These are phyloP conservation scores for Pecoramyces ruminantium DNA, from an alignment of 192 early-diverging fungal species.

Conservation along the genomic window DNA sequence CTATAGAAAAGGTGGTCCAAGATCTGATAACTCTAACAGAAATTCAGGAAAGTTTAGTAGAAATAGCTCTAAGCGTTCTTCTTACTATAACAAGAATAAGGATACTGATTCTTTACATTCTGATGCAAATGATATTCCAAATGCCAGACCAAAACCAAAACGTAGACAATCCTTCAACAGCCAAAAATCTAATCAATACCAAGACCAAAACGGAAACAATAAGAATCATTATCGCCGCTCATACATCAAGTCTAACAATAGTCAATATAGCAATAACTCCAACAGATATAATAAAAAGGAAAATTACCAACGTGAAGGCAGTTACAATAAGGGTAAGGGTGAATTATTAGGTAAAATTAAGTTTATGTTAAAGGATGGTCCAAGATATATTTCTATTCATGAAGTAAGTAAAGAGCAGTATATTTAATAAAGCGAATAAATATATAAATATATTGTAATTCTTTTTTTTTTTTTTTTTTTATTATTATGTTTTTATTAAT, in stretches of 20 bases:
- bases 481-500: too few species aligned
- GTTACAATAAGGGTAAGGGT: background rate
- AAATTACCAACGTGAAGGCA: background rate
- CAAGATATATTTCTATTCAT: background rate
- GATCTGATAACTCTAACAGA: background rate
- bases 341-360: background rate
- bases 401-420: background rate
- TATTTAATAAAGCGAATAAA: too few species aligned
- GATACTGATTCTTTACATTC: background rate
- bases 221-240: background rate
- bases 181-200: background rate
- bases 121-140: background rate
- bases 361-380: background rate
- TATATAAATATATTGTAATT: background rate
- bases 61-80: background rate
- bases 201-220: background rate
- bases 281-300: background rate
- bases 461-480: too few species aligned
- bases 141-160: background rate
- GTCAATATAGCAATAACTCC: background rate
- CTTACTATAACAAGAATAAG: background rate
- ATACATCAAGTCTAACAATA: background rate
- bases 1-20: background rate
- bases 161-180: background rate
- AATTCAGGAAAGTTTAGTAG: background rate